Base-by-base conservation (phyloP, 768 basidiomycete species). In the Steccherinum ochraceum region DNA sequence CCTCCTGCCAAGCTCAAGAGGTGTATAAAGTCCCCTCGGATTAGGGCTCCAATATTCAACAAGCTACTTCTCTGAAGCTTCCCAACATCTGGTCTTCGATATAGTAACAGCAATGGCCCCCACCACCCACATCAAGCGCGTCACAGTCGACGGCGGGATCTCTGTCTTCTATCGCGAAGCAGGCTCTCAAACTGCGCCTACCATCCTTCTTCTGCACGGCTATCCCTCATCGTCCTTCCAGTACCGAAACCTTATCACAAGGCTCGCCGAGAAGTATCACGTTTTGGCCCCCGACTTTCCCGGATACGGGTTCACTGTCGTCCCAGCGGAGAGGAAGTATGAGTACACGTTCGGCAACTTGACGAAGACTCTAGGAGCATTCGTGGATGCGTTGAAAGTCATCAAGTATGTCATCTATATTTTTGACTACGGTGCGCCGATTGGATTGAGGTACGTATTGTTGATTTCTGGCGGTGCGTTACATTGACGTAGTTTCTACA, bases 231-330 rank as follows among this genome's bases (percentile, higher is more conserved):
- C 75, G 0, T 76, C 76, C 4, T 69, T 67, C 61, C 75, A 77
- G 48, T 80, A 69, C 58, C 71, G 76, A 11, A 64, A 75, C 55
- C 70, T 78, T 49, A 74, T 79, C 46, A 66, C 71, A 0, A 60
- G 60, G 39, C 66, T 78, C 12, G 67, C 73, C 3, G 35, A 58
- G 18, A 62, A 67, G 40, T 76, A 74, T 64, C 70, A 65, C 25
- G 67, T 77, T 27, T 56, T 75, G 52, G 76, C 77, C 0, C 77
- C 78, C 18, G 78, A 78, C 54, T 59, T 78, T 4, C 75, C 76
- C 1, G 76, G 72, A 0, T 80, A 73, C 55, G 77, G 78, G 4
- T 75, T 76, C 59, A 78, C 78, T 19, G 62, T 55, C 18, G 69
- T 72, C 13, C 70, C 74, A 2, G 60, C 57, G 4, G 61, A 59